Conservation (phyloP, 257 asterid genomes). For the Perilla frutescens region DNA sequence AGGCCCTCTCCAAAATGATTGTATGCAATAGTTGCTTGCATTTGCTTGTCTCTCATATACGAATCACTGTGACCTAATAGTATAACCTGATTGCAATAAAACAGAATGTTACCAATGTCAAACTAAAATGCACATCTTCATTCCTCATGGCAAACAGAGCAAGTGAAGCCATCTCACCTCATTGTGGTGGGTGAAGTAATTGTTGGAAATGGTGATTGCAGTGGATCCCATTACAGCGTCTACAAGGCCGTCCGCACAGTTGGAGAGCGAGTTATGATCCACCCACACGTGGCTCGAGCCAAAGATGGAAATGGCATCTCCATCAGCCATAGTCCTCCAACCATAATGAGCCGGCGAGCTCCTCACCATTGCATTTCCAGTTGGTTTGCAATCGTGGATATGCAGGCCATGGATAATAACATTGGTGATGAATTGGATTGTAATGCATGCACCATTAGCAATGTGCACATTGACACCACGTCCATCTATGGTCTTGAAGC, state of each 20-base stretch:
- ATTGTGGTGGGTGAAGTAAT: slow-evolving; percentile 84
- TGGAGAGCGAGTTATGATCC: slow-evolving; percentile 86
- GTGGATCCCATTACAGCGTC: slow-evolving; percentile 97
- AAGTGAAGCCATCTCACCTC: slow-evolving; percentile 54
- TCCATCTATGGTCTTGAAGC: slow-evolving; percentile 90
- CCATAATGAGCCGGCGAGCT: slow-evolving; percentile 88
- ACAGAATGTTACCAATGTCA: neutral
- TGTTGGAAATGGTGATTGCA: slow-evolving; percentile 87
- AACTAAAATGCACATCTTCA: no score
- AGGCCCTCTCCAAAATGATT: slow-evolving; percentile 97
- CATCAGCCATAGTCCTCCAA: slow-evolving; percentile 96
- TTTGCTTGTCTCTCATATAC: slow-evolving; percentile 70
- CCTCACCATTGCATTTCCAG: slow-evolving; percentile 91
- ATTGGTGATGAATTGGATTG: slow-evolving; percentile 75
- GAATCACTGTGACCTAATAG: slow-evolving; percentile 91
- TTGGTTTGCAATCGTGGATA: slow-evolving; percentile 79
- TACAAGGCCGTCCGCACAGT: slow-evolving; percentile 93
- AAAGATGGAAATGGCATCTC: slow-evolving; percentile 84
- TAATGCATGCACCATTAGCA: slow-evolving; percentile 81
- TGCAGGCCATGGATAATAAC: slow-evolving; percentile 83
- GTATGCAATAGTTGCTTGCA: slow-evolving; percentile 92
- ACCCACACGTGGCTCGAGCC: slow-evolving; percentile 91
- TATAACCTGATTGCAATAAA: slow-evolving; percentile 65
- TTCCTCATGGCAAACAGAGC: neutral
- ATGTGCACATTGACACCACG: slow-evolving; percentile 88